A percentile compares a stretch with the other conserved stretches of the same genome.
Conservation (phyloP, 768 basidiomycete species). For the Tylopilus sp. region DNA sequence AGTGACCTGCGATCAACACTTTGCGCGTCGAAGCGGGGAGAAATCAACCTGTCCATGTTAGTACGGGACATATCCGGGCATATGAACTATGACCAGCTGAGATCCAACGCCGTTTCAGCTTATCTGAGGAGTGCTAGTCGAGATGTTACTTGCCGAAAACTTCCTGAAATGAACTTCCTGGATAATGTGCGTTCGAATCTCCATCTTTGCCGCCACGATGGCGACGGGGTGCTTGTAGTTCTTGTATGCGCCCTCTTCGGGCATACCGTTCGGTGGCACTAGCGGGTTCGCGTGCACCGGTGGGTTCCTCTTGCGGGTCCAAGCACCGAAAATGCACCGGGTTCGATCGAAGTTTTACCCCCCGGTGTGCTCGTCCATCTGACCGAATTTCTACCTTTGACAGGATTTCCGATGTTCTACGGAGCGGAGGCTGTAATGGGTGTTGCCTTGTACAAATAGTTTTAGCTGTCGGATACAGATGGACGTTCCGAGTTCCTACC, state of each 20-base stretch:
- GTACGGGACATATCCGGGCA: slow-evolving; percentile 1
- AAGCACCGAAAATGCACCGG: slow-evolving; percentile 7
- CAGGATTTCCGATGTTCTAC: slow-evolving; percentile 12
- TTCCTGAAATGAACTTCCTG: slow-evolving; percentile 5
- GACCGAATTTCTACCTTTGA: slow-evolving; percentile 2
- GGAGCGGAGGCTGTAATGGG: slow-evolving; percentile 7
- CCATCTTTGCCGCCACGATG: slow-evolving; percentile 25
- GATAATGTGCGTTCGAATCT: slow-evolving; percentile 13
- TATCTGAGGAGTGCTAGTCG: slow-evolving; percentile 10
- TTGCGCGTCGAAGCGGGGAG: neutral
- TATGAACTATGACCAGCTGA: neutral
- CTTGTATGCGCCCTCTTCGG: slow-evolving; percentile 21
- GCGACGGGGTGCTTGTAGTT: slow-evolving; percentile 18
- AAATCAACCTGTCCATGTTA: neutral
- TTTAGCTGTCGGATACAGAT: neutral
- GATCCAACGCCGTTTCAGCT: slow-evolving; percentile 19
- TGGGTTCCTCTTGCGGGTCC: slow-evolving; percentile 1
- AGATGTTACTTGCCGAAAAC: neutral
- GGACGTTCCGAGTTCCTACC: slow-evolving; percentile 2
- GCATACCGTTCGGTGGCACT: slow-evolving; percentile 19
- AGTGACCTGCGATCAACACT: neutral
- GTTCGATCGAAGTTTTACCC: neutral
- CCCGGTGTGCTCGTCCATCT: slow-evolving; percentile 7
- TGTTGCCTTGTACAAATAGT: slow-evolving; percentile 1
- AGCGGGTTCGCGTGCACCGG: slow-evolving; percentile 5